Evolutionary conservation across 2,329 filamentous ascomycete genomes (phyloP), one percentile per base, ranked within the genome.

Genomic region (Alternaria longipes): DNA sequence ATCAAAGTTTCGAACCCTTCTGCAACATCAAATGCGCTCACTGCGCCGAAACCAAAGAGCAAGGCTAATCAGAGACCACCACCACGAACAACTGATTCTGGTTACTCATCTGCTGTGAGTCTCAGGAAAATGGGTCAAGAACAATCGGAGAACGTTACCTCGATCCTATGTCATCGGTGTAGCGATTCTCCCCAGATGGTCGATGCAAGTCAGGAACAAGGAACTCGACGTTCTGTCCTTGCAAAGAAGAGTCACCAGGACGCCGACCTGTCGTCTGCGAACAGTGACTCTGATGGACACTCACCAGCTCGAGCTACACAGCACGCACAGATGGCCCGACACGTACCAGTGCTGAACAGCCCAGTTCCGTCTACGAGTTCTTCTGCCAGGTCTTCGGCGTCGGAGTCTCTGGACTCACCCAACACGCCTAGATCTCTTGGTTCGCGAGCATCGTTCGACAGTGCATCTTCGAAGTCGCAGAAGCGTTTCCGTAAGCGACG

Each of bases 71-170:
- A 63, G 42, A 71, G 70, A 36, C 75, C 74, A 16, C 60, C 63
- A 28, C 71, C 75, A 30, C 66, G 56, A 40, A 78, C 78, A 41
- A 65, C 72, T 1, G 79, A 81, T 55, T 81, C 78, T 9, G 79
- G 79, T 1, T 81, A 81, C 59, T 80, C 77, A 3, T 80, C 78
- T 51, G 71, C 72, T n/a, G 70, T 67, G n/a, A 79, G 76, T 64
- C 62, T 74, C 36, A 65, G 62, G 12, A 41, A 57, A 11, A 44
- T 32, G 14, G 40, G 63, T 28, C 56, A 38, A 54, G 46, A 67
- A 36, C 52, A 63, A 34, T 56, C 63, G 56, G 60, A 68, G 57
- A 51, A 47, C 46, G 61, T 36, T 40, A 36, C 45, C 20, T 52
- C 60, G 32, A 55, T 50, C 24, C 8, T 55, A 12, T 59, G 53